These are phyloP conservation scores for Hebeloma cylindrosporum DNA, from an alignment of 768 basidiomycete species.

Conservation along the genomic window DNA sequence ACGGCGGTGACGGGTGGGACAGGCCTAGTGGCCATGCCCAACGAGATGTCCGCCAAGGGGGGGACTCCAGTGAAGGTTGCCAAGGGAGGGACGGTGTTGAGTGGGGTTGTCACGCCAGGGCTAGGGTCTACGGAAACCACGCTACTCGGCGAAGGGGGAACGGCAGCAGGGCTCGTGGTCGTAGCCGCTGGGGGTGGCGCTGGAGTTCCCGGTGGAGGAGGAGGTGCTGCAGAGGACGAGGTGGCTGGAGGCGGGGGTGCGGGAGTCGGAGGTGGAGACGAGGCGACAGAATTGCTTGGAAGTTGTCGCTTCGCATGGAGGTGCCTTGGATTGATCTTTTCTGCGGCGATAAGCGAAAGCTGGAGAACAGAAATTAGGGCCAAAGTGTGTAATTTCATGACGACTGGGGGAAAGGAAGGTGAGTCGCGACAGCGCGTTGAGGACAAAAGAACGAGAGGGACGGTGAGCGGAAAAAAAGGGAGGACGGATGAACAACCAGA, in stretches of 20 bases:
- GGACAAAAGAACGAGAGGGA: conserved; percentile 9
- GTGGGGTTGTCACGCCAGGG: too few species aligned
- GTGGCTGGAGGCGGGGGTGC: conserved; percentile 11
- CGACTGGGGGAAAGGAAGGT: conserved; percentile 23
- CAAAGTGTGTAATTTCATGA: conserved; percentile 47
- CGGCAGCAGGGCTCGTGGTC: conserved; percentile 7
- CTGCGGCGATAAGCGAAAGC: conserved; percentile 37
- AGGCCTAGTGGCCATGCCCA: conserved; percentile 59
- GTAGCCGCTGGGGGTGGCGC: conserved; percentile 16
- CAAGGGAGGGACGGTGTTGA: conserved; percentile 53
- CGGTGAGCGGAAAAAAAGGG: conserved; percentile 9
- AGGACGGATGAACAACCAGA: too few species aligned
- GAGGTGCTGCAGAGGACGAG: conserved; percentile 14
- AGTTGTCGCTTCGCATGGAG: conserved; percentile 43
- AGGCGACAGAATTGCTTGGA: conserved; percentile 17
- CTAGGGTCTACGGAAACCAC: too few species aligned
- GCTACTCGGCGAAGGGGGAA: too few species aligned
- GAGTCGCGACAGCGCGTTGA: conserved; percentile 19
- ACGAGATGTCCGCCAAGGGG: conserved; percentile 56
- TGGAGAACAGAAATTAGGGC: conserved; percentile 45
- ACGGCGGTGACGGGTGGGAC: conserved; percentile 52
- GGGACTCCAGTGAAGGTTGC: conserved; percentile 51
- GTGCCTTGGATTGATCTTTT: conserved; percentile 36
- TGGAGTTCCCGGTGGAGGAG: conserved; percentile 11
- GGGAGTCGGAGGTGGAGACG: conserved; percentile 12